Percentiles rank a stretch among this genome's conserved stretches.
Conservation (phyloP, 768 basidiomycete species). For the Auricularia cornea region DNA sequence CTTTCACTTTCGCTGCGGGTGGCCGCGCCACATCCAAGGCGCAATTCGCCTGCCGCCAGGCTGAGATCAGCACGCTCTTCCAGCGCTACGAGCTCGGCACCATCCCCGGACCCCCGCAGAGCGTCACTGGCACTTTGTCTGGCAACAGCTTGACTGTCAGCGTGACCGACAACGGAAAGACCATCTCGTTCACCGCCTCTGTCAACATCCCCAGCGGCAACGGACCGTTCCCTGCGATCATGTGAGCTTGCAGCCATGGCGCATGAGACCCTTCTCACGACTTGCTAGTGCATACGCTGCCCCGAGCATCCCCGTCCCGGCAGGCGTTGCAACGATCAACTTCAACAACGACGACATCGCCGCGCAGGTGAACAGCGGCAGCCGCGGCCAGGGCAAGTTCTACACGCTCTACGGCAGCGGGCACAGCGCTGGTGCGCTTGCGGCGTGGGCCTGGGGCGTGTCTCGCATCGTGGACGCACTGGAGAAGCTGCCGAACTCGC, state of each 20-base stretch:
- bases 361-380: conserved; percentile 33
- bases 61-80: conserved; percentile 41
- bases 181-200: conserved; percentile 41
- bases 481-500: conserved; percentile 31
- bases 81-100: conserved; percentile 47
- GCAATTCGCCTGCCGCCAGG: conserved; percentile 44
- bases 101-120: conserved; percentile 39
- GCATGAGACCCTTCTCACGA: not conserved
- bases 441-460: conserved; percentile 56
- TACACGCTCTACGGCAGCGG: conserved; percentile 44
- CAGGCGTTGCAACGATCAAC: conserved; percentile 35
- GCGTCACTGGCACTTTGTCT: conserved; percentile 37
- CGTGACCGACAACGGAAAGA: conserved; percentile 35
- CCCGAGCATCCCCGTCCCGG: conserved; percentile 27
- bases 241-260: conserved; percentile 12
- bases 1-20: conserved; percentile 36
- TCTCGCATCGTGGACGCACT: conserved; percentile 54
- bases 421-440: conserved; percentile 45
- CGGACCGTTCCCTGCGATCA: conserved; percentile 45
- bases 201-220: conserved; percentile 36
- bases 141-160: conserved; percentile 41
- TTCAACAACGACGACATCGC: conserved; percentile 50
- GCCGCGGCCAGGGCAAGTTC: conserved; percentile 50
- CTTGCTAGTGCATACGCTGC: conserved; percentile 31
- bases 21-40: not conserved